A percentile compares a stretch with the other conserved stretches of the same genome.
These are phyloP conservation scores for Tritrichomonas foetus DNA, from an alignment of 208 protist species.

Conservation along the genomic window DNA sequence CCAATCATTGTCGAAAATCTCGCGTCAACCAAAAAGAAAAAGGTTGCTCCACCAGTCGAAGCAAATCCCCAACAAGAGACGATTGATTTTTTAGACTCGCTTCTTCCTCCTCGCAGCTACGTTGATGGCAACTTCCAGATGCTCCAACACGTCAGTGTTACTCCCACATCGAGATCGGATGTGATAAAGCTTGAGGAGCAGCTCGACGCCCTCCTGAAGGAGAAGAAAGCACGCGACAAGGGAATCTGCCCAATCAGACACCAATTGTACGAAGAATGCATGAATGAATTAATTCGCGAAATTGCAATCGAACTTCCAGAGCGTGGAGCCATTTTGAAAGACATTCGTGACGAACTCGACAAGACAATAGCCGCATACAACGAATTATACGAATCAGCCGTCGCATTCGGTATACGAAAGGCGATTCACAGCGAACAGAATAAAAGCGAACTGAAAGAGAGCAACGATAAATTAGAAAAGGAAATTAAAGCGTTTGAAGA, in stretches of 20 bases:
- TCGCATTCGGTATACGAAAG: slow-evolving; percentile 85
- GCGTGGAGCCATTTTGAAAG: slow-evolving; percentile 84
- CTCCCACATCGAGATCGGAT: slow-evolving; percentile 69
- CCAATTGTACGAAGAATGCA: slow-evolving; percentile 85
- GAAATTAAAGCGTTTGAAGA: neutral
- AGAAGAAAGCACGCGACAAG: slow-evolving; percentile 77
- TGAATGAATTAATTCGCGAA: slow-evolving; percentile 90
- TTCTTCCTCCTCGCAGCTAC: neutral
- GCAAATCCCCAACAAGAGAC: neutral
- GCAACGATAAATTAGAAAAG: neutral
- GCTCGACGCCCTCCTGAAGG: slow-evolving; percentile 72
- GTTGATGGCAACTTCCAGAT: neutral
- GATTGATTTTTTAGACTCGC: neutral
- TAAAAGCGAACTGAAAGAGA: neutral
- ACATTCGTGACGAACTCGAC: slow-evolving; percentile 83
- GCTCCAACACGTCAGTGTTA: slow-evolving; percentile 66
- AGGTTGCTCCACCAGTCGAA: neutral
- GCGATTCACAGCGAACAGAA: slow-evolving; percentile 77
- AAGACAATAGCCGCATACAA: slow-evolving; percentile 76
- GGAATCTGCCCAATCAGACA: slow-evolving; percentile 90
- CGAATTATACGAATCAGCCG: slow-evolving; percentile 70
- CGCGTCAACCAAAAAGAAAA: neutral
- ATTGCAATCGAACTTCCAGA: slow-evolving; percentile 90
- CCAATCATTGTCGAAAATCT: neutral
- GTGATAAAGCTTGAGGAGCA: slow-evolving; percentile 76